Evolutionary conservation across 306 rosid species (phyloP).

Genomic region (Casuarina equisetifolia): DNA sequence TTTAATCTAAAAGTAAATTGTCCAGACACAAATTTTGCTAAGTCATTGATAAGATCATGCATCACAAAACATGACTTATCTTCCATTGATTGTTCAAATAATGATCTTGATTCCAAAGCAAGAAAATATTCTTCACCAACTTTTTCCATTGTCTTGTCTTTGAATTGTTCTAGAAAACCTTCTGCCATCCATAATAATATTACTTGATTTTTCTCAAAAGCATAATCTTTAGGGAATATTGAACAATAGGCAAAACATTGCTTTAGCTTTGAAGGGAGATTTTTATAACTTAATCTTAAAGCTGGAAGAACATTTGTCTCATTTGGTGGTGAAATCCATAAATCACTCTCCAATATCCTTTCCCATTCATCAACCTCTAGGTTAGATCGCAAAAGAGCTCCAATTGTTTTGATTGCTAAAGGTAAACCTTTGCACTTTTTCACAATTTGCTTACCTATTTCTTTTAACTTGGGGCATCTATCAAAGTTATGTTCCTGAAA

Average conservation of each 20-base stretch:
- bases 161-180: background rate
- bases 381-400: slow-evolving; percentile 20
- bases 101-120: slow-evolving; percentile 14
- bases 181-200: slow-evolving; percentile 30
- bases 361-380: slow-evolving; percentile 7
- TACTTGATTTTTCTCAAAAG: slow-evolving; percentile 8
- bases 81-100: slow-evolving; percentile 1
- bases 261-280: slow-evolving; percentile 3
- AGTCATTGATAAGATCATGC: slow-evolving; percentile 22
- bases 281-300: slow-evolving; percentile 13
- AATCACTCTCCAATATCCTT: background rate
- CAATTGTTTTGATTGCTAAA: slow-evolving; percentile 20
- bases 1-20: background rate
- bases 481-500: background rate
- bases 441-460: slow-evolving; percentile 19
- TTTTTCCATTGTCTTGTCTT: background rate
- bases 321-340: slow-evolving; percentile 18
- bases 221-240: slow-evolving; percentile 30
- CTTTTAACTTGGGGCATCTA: background rate
- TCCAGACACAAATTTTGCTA: slow-evolving; percentile 1
- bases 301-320: slow-evolving; percentile 11
- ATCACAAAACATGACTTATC: background rate
- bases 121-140: slow-evolving; percentile 9
- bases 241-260: slow-evolving; percentile 24
- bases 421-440: slow-evolving; percentile 27